Conservation (phyloP, 805 yeast species). For the Suhomyces canberraensis region DNA sequence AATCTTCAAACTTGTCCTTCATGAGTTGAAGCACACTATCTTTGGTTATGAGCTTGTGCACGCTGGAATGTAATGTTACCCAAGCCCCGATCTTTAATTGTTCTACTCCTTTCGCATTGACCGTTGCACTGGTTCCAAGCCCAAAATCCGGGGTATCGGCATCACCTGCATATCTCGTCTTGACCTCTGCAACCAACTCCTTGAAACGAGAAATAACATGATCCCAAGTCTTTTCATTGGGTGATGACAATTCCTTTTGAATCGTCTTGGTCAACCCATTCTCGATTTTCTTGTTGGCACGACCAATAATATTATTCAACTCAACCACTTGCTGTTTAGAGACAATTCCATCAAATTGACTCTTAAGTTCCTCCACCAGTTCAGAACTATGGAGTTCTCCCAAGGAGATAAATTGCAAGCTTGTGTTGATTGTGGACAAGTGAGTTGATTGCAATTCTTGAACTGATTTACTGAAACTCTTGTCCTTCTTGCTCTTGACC, state of each 20-base stretch:
- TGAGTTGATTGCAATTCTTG: background rate
- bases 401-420: conserved; percentile 13
- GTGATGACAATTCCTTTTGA: conserved; percentile 15
- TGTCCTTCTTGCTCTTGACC: conserved; percentile 10
- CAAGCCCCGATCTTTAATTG: conserved; percentile 58
- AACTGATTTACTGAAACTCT: background rate
- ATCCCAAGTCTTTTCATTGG: conserved; percentile 17
- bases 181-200: conserved; percentile 14
- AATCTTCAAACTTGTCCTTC: conserved; percentile 78
- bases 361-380: conserved; percentile 17
- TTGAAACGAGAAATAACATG: conserved; percentile 18
- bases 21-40: conserved; percentile 64
- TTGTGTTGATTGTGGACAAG: conserved; percentile 2
- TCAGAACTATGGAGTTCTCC: conserved; percentile 10
- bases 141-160: conserved; percentile 53
- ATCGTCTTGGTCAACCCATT: conserved; percentile 40
- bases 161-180: conserved; percentile 10
- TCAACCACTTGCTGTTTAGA: conserved; percentile 33
- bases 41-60: conserved; percentile 60
- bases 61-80: conserved; percentile 55
- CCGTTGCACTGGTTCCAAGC: conserved; percentile 51
- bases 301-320: conserved; percentile 29
- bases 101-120: conserved; percentile 39
- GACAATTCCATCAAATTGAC: conserved; percentile 43
- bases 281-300: conserved; percentile 45